Percentiles rank a stretch among this genome's conserved stretches.
These are phyloP conservation scores for Scedosporium minutisporum DNA, from an alignment of 2,329 filamentous ascomycete species.

Conservation along the genomic window DNA sequence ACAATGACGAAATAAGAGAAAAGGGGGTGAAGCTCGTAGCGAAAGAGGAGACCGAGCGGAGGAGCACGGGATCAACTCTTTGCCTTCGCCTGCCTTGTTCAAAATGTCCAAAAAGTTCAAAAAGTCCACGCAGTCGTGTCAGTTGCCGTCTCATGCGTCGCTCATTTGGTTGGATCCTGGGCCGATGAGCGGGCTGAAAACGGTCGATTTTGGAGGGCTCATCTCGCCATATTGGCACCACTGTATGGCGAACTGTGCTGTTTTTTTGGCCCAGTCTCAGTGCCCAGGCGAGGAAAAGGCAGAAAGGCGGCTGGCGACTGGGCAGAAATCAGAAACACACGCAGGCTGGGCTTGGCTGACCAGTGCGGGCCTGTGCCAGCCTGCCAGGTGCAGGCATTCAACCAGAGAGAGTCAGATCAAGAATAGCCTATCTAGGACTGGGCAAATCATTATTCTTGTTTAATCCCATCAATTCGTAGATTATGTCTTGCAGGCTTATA, in stretches of 20 bases:
- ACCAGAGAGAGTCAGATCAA: neutral
- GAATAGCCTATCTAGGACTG: too few relatives aligned
- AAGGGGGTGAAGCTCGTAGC: neutral
- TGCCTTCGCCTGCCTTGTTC: neutral
- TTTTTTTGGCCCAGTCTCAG: neutral
- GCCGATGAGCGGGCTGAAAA: neutral
- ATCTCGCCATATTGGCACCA: conserved; percentile 1
- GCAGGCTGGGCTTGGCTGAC: too few relatives aligned
- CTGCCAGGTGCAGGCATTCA: neutral
- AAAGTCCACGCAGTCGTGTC: neutral
- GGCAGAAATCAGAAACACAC: neutral
- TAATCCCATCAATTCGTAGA: too few relatives aligned
- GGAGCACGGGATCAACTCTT: neutral
- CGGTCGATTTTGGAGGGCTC: neutral
- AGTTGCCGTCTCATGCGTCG: neutral
- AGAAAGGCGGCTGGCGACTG: neutral
- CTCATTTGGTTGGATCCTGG: neutral
- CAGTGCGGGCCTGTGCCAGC: neutral
- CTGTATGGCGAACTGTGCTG: neutral
- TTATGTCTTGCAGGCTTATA: too few relatives aligned
- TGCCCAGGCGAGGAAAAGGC: neutral
- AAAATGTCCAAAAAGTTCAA: neutral
- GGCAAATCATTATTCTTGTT: too few relatives aligned
- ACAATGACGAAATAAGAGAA: neutral
- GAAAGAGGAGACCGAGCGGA: neutral